Evolutionary conservation across 441 rosid genomes (phyloP).

Genomic region (Isatis lusitanica): DNA sequence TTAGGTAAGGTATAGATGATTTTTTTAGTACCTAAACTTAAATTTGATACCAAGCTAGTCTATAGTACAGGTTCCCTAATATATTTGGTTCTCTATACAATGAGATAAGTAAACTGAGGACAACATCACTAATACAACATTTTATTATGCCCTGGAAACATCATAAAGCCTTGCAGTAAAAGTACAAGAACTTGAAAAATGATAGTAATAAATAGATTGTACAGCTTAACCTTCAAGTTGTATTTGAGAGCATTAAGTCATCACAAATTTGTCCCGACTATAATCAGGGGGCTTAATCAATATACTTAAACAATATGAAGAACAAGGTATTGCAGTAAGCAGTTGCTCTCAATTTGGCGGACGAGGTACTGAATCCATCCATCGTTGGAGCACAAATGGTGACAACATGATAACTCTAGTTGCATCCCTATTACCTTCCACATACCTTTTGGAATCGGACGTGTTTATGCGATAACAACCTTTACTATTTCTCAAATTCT

Average conservation of each 20-base stretch:
- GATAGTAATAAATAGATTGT: too few species aligned
- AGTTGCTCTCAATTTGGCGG: conserved; percentile 4
- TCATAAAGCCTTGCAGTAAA: too few species aligned
- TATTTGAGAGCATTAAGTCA: background rate
- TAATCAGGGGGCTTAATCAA: background rate
- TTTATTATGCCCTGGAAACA: too few species aligned
- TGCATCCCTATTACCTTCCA: background rate
- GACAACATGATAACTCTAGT: background rate
- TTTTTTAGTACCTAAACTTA: too few species aligned
- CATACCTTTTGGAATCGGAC: background rate
- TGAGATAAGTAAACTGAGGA: too few species aligned
- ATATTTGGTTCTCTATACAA: too few species aligned
- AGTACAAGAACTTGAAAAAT: too few species aligned
- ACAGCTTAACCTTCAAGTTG: too few species aligned
- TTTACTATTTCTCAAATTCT: background rate
- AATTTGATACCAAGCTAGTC: too few species aligned
- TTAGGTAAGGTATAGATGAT: background rate
- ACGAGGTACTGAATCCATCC: conserved; percentile 18
- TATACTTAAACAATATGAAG: background rate
- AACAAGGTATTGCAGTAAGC: background rate
- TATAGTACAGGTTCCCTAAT: too few species aligned
- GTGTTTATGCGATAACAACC: conserved; percentile 7
- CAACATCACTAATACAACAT: too few species aligned
- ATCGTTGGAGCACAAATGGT: conserved; percentile 10
- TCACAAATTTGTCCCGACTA: background rate